Conservation (phyloP, 805 yeast species). For the Nakazawaea molendinolei region DNA sequence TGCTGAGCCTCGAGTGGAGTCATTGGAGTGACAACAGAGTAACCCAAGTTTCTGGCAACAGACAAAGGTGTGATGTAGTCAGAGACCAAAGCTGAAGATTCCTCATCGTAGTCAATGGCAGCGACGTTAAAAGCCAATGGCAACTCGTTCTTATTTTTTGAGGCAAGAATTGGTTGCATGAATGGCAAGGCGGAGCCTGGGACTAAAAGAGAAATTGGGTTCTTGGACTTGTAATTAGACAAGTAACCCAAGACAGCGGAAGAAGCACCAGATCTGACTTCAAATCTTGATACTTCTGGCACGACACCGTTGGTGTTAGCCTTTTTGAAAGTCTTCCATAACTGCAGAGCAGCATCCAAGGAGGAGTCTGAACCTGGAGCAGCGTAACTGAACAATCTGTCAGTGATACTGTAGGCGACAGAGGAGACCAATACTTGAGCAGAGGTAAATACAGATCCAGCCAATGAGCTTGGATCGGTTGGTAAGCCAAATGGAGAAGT, state of each 20-base stretch:
- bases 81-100: constrained; percentile 44
- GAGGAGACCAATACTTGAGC: constrained; percentile 49
- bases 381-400: constrained; percentile 62
- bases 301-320: constrained; percentile 47
- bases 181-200: constrained; percentile 63
- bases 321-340: constrained; percentile 52
- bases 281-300: constrained; percentile 56
- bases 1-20: constrained; percentile 59
- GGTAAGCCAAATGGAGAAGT: constrained; percentile 56
- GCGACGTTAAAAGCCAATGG: constrained; percentile 72
- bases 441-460: constrained; percentile 44
- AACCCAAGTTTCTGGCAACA: constrained; percentile 55
- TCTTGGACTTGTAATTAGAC: constrained; percentile 11
- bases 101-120: constrained; percentile 63
- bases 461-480: constrained; percentile 46
- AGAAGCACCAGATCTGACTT: constrained; percentile 82
- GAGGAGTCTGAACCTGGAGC: constrained; percentile 55
- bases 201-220: constrained; percentile 40
- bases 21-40: constrained; percentile 66
- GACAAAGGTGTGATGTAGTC: constrained; percentile 58
- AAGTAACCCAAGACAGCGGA: constrained; percentile 71
- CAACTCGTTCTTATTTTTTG: constrained; percentile 26
- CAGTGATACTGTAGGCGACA: constrained; percentile 43
- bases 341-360: constrained; percentile 49
- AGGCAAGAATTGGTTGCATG: constrained; percentile 55